These are phyloP conservation scores for Camellia granthamiana DNA, from an alignment of 148 eudicot genomes.

Conservation along the genomic window DNA sequence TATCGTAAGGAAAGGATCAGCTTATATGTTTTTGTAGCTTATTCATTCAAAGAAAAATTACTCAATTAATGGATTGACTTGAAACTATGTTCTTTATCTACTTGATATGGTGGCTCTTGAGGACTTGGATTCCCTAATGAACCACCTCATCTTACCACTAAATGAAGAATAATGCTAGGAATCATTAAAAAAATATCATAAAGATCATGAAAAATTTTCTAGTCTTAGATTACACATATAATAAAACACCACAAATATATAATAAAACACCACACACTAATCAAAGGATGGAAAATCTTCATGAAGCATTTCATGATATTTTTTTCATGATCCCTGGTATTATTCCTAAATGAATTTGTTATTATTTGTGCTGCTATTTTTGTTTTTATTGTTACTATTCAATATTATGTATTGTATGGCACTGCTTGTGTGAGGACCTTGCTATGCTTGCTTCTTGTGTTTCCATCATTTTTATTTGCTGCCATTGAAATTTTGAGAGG, in stretches of 20 bases:
- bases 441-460: background rate
- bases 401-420: background rate
- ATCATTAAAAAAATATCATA: too few species aligned
- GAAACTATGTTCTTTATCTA: background rate
- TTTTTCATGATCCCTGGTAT: too few species aligned
- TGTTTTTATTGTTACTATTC: background rate
- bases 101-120: background rate
- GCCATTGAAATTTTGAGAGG: background rate
- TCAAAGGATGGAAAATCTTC: too few species aligned
- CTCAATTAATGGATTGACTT: background rate
- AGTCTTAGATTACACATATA: too few species aligned
- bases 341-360: background rate
- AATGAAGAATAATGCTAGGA: too few species aligned
- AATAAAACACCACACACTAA: too few species aligned
- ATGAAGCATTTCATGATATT: too few species aligned
- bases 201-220: too few species aligned
- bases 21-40: background rate
- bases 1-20: background rate
- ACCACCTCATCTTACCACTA: background rate
- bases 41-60: slow-evolving; percentile 1
- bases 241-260: too few species aligned
- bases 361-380: background rate
- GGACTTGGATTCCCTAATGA: background rate
- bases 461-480: background rate
- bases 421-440: too few species aligned